Base-by-base conservation (phyloP, 2,329 filamentous ascomycete genomes). In the Aspergillus sp. region DNA sequence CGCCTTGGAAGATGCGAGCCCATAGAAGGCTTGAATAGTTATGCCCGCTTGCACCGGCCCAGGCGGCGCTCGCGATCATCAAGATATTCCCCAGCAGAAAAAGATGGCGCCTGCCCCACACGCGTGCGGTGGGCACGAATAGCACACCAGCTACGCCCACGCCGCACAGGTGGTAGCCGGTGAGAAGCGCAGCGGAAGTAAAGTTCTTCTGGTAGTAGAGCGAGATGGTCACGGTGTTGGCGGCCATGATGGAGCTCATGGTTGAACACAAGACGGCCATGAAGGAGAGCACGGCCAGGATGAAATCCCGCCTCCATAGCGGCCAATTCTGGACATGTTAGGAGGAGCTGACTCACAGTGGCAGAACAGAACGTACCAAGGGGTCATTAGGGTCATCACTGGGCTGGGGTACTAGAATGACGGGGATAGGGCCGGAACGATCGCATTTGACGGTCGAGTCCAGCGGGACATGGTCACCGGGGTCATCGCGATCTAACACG, bases 321-420 rank as follows among this genome's bases (percentile, higher is more conserved):
- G 86, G 82, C 88, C 86, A 95, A 49, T 83, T 84, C 75, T 80
- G 51, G n/a, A n/a, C n/a, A n/a, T n/a, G n/a, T n/a, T 22, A 22
- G 19, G 19, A 22, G 6, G 19, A 22, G 20, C 11, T n/a, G 19
- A 4, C 4, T 20, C 25, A 25, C 17, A 41, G 54, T 34, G n/a
- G 25, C 12, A n/a, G 5, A 24, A 22, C 8, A 26, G 3, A 6
- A 38, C 52, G 34, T 69, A 79, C 75, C 45, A 94, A 68, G 17
- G 86, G 88, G 59, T 95, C 88, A 55, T 93, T 89, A 3, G 84
- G 85, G 55, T 93, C 85, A 58, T 93, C 82, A 41, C 80, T 88
- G 2, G 89, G 89, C 52, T 95, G 89, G 4, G 89, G 89, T 4
- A 93, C 81, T 19, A 95, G 74, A 46, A 95, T 82, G 48, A 89